Percentiles rank a stretch among this genome's conserved stretches.
Conservation (phyloP, 73 alveolate species). For the Uronychia binucleata region DNA sequence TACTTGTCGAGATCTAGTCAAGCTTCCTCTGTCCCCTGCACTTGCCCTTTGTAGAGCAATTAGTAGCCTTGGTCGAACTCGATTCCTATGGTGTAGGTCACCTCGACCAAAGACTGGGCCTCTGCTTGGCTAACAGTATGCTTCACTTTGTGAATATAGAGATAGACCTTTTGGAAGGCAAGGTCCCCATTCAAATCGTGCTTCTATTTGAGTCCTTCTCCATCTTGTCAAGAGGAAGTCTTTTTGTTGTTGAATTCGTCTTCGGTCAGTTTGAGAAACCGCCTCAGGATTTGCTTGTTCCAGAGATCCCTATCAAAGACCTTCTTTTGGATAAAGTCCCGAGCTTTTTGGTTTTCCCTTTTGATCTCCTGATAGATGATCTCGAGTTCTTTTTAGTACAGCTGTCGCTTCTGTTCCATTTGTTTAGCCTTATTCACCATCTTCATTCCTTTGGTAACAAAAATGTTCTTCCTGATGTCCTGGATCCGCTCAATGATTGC, state of each 20-base stretch:
- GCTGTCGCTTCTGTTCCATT: conserved; percentile 19
- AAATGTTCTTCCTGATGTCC: not conserved
- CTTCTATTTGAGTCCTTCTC: conserved; percentile 27
- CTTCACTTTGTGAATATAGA: conserved; percentile 14
- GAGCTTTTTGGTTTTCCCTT: conserved; percentile 26
- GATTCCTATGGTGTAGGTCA: not conserved
- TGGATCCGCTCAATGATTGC: not conserved
- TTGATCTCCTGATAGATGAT: conserved; percentile 14
- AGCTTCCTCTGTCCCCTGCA: not conserved
- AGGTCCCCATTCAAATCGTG: conserved; percentile 15
- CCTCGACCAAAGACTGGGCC: not conserved
- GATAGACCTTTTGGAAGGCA: conserved; percentile 27
- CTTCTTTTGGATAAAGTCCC: conserved; percentile 14
- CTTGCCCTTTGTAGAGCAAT: not conserved
- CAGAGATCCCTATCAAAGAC: not conserved
- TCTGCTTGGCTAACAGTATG: not conserved
- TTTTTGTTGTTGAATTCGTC: conserved; percentile 5
- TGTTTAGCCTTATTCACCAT: conserved; percentile 24
- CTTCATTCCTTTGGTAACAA: not conserved
- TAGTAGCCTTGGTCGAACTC: not conserved
- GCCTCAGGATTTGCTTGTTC: conserved; percentile 11
- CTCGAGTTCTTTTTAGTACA: conserved; percentile 26
- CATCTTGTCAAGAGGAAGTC: conserved; percentile 4
- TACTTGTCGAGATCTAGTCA: not conserved
- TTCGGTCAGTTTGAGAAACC: conserved; percentile 13